These are phyloP conservation scores for Fusarium newnesense DNA, from an alignment of 2,329 filamentous ascomycete species.

Conservation along the genomic window DNA sequence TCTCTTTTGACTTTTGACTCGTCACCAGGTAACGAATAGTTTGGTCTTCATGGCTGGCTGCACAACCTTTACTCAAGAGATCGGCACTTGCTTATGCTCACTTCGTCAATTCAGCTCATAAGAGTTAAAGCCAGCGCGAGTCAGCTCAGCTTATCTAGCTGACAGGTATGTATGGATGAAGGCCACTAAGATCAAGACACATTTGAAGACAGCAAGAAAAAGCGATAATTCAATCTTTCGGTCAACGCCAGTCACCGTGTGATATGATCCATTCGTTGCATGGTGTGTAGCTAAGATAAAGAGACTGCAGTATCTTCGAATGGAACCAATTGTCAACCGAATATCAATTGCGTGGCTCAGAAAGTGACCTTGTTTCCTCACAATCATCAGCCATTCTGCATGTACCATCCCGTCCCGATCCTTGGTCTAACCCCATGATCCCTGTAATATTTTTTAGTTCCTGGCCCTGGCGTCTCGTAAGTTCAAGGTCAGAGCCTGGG, in stretches of 20 bases:
- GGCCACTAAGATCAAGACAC: slow-evolving; percentile 1
- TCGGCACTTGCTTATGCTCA: slow-evolving; percentile 4
- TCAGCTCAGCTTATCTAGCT: slow-evolving; percentile 44
- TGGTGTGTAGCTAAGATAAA: slow-evolving; percentile 7
- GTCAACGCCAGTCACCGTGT: slow-evolving; percentile 13
- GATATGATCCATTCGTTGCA: slow-evolving; percentile 7
- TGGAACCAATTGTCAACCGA: neutral
- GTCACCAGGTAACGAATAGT: neutral
- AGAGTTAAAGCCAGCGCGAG: slow-evolving; percentile 32
- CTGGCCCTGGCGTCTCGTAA: slow-evolving; percentile 16
- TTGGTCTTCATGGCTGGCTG: slow-evolving; percentile 6
- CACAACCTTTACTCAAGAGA: neutral
- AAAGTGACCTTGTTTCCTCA: neutral
- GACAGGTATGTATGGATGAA: slow-evolving; percentile 5
- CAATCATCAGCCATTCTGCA: slow-evolving; percentile 7
- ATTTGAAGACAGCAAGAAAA: neutral
- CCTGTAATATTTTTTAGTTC: slow-evolving; percentile 9
- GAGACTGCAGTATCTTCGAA: neutral
- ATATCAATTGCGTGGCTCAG: neutral
- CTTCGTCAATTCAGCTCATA: slow-evolving; percentile 18
- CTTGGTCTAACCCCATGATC: slow-evolving; percentile 19
- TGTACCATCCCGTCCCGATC: slow-evolving; percentile 39
- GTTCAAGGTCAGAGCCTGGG: slow-evolving; percentile 9
- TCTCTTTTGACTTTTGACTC: neutral
- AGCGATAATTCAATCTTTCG: slow-evolving; percentile 16